Evolutionary conservation across 768 basidiomycete genomes (phyloP), one percentile per base, ranked within the genome.

Genomic region (Terana coerulea): DNA sequence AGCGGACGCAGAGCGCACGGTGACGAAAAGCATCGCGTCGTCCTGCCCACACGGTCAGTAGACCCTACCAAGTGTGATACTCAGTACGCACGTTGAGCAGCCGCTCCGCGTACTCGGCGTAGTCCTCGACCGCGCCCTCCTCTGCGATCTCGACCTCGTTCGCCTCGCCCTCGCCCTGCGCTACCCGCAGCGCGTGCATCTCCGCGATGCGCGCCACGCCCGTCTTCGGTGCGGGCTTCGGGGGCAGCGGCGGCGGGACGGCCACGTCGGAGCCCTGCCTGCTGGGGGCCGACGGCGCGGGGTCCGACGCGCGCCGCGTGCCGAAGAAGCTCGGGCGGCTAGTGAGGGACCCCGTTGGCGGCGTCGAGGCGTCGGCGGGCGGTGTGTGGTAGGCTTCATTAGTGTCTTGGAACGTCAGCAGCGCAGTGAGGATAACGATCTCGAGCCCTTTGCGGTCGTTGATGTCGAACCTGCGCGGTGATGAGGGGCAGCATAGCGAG

Each of bases 371-470:
- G 6, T 58, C 47, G 0, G 52, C 36, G 14, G 56, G 35, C 2
- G 64, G 63, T 0, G 61, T 47, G 57, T 82, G 79, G 51, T 79
- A 75, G 14, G 64, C 62, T 45, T 89, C 83, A 54, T 83, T 84
- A 25, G 72, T 61, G 61, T 93, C 91, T 53, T 83, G 80, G 64
- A 93, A 89, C 1, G 88, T 88, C 56, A 92, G 68, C 2, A 93
- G 73, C 2, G 87, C 80, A 0, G 83, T 85, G 42, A 93, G 70
- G 31, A 92, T 78, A 45, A 88, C 80, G 33, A 93, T 88, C 65
- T 93, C 91, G 1, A 93, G 75, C 3, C 91, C 89, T 64, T 93
- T 93, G 28, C 88, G 78, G 60, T 93, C 91, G 14, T 86, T 74
- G 44, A 93, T 84, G 57, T 92, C 91, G 59, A 93, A 93, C 34